Conservation (phyloP, 805 yeast species). For the Nakazawaea ishiwadae region DNA sequence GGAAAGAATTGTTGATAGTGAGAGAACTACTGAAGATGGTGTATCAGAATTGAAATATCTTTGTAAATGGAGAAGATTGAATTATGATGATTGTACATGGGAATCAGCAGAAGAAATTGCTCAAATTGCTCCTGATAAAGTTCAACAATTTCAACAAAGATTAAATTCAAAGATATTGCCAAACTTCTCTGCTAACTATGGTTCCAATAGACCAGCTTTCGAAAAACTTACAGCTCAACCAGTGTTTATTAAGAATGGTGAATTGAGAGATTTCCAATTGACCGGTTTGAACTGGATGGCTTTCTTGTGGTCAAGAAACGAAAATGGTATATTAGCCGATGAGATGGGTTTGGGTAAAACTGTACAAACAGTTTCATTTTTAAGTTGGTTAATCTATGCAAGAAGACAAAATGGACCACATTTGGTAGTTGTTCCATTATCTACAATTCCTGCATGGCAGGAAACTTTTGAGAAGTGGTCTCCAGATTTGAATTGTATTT, state of each 20-base stretch:
- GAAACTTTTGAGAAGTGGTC: constrained; percentile 98
- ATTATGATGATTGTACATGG: constrained; percentile 97
- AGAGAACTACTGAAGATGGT: constrained; percentile 63
- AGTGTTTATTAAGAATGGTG: constrained; percentile 82
- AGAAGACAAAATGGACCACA: constrained; percentile 98
- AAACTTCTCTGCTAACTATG: constrained; percentile 71
- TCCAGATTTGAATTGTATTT: constrained; percentile 90
- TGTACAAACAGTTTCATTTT: constrained; percentile 91
- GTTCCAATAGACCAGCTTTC: constrained; percentile 73
- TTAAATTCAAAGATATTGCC: constrained; percentile 83
- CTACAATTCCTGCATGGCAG: constrained; percentile 98
- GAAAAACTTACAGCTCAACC: constrained; percentile 88
- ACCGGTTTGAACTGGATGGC: constrained; percentile 99
- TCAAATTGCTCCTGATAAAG: constrained; percentile 76
- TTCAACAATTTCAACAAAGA: constrained; percentile 76
- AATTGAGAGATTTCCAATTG: constrained; percentile 92
- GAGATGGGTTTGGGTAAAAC: constrained; percentile 99
- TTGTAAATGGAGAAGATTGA: constrained; percentile 90
- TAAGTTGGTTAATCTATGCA: constrained; percentile 92
- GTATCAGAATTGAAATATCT: constrained; percentile 70
- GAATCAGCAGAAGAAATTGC: constrained; percentile 89
- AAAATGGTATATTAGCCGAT: constrained; percentile 95
- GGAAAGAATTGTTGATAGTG: constrained; percentile 85
- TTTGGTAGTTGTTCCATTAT: constrained; percentile 90
- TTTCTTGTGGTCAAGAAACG: constrained; percentile 94